These are phyloP conservation scores for Parasitella parasitica DNA, from an alignment of 371 early-diverging fungal genomes.

Conservation along the genomic window DNA sequence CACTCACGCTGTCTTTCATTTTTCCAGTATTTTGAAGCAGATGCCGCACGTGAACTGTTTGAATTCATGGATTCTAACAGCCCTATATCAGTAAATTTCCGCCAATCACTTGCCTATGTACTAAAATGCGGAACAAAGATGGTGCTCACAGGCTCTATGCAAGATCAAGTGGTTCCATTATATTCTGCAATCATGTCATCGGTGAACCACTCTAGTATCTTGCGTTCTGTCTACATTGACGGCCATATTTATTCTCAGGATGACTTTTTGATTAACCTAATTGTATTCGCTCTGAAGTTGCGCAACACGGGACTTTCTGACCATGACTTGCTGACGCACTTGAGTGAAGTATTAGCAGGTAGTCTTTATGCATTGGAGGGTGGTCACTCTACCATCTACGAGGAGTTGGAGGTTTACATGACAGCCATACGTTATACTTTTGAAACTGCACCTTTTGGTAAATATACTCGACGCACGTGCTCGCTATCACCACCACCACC, in stretches of 20 bases:
- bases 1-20: background rate
- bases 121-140: slow-evolving; percentile 70
- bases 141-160: slow-evolving; percentile 77
- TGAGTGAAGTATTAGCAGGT: slow-evolving; percentile 89
- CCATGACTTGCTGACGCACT: slow-evolving; percentile 79
- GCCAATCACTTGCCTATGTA: slow-evolving; percentile 67
- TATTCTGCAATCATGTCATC: slow-evolving; percentile 93
- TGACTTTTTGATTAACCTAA: slow-evolving; percentile 86
- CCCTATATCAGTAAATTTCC: slow-evolving; percentile 66
- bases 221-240: slow-evolving; percentile 89
- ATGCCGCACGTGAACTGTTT: slow-evolving; percentile 91
- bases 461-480: background rate
- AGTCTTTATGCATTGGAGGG: slow-evolving; percentile 83
- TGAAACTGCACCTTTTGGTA: slow-evolving; percentile 40
- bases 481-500: background rate
- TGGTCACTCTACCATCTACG: slow-evolving; percentile 95
- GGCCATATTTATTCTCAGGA: slow-evolving; percentile 71
- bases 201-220: slow-evolving; percentile 84
- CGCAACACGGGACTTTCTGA: slow-evolving; percentile 87
- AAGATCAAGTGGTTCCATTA: slow-evolving; percentile 96
- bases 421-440: slow-evolving; percentile 49
- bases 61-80: slow-evolving; percentile 85
- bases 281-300: slow-evolving; percentile 79
- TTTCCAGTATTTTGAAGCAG: slow-evolving; percentile 81
- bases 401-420: slow-evolving; percentile 84